These are phyloP conservation scores for Plasmodium inui DNA, from an alignment of 169 alveolate species.

Conservation along the genomic window DNA sequence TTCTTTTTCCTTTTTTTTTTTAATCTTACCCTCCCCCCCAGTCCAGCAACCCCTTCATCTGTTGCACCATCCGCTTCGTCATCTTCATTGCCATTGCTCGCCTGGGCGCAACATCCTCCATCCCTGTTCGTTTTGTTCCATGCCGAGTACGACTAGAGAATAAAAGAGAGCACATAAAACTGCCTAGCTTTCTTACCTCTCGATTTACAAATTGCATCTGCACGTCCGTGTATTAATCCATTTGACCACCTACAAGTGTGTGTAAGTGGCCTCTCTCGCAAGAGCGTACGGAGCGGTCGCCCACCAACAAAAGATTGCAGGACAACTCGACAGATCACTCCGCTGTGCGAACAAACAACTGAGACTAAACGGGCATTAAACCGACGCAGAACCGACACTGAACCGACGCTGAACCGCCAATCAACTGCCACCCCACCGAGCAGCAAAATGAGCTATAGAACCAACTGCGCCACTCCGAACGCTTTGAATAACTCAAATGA, in stretches of 20 bases:
- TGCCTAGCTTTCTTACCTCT: background rate
- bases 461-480: conserved; percentile 64
- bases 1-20: background rate
- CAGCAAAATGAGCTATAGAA: conserved; percentile 70
- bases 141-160: background rate
- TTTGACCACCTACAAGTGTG: background rate
- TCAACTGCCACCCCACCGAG: background rate
- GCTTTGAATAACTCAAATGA: conserved; percentile 67
- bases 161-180: background rate
- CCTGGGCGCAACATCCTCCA: background rate
- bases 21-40: background rate
- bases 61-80: background rate
- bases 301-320: background rate
- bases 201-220: background rate
- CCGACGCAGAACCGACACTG: background rate
- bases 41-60: background rate
- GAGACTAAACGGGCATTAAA: no score
- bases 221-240: background rate
- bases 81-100: background rate
- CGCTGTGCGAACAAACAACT: background rate
- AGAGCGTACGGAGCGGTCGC: conserved; percentile 5
- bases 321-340: background rate
- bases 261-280: background rate
- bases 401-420: background rate
- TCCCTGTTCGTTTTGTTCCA: background rate